Conservation (phyloP, 2,329 filamentous ascomycete species). For the Byssoonygena ceratinophila region DNA sequence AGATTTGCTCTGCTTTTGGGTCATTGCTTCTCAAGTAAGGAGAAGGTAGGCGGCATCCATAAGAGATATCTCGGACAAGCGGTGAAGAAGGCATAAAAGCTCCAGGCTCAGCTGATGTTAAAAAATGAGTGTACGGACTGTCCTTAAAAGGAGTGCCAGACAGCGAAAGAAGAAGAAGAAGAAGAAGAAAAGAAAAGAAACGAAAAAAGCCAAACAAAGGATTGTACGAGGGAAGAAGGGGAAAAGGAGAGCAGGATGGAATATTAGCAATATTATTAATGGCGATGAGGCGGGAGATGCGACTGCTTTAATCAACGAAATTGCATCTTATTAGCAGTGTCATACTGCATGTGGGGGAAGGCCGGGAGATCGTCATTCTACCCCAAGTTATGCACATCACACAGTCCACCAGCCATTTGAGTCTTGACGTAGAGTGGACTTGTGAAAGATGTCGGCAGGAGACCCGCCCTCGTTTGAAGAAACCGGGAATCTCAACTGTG, state of each 20-base stretch:
- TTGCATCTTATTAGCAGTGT: not conserved
- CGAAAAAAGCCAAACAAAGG: not conserved
- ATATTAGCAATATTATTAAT: not conserved
- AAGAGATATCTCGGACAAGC: not conserved
- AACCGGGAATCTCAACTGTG: not conserved
- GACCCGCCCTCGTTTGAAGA: too few species aligned
- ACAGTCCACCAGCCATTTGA: not conserved
- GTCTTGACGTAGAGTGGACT: too few species aligned
- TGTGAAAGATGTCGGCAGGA: too few species aligned
- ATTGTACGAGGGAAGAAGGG: not conserved
- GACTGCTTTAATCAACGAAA: not conserved
- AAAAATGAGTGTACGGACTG: not conserved
- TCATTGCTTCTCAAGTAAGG: not conserved
- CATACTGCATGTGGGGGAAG: constrained; percentile 9
- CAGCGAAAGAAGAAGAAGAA: not conserved
- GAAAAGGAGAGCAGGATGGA: not conserved
- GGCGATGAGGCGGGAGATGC: not conserved
- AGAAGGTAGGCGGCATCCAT: not conserved
- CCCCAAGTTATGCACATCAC: not conserved
- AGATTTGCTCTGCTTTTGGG: too few species aligned
- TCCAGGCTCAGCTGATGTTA: not conserved
- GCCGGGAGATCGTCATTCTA: constrained; percentile 9
- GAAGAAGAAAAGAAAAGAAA: not conserved
- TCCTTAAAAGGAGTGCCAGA: too few species aligned
- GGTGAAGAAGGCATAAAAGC: not conserved